phyloP scores from a whole-genome alignment of 129 eudicot genomes.

The Arctium lappa region DNA sequence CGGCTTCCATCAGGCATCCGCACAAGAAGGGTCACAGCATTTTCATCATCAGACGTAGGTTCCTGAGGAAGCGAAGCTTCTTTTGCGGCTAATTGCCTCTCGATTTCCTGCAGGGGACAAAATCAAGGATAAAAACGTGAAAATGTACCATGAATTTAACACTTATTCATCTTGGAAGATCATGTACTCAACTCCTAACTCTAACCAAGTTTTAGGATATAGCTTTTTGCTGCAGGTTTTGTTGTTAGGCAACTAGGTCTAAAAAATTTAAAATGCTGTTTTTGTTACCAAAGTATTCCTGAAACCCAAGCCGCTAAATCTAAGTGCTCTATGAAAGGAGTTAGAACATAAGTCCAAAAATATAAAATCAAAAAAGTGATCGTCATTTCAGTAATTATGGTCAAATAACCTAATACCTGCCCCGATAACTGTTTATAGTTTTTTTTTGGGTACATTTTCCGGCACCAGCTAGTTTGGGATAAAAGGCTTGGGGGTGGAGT shows the following conservation, averaged over 20 bases:
- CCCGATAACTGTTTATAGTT: not conserved
- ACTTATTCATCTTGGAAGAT: too few species aligned
- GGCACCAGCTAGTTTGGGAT: not conserved
- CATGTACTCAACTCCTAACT: too few species aligned
- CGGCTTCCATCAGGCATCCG: conserved; percentile 96
- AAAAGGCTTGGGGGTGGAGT: not conserved
- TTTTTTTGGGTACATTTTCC: not conserved
- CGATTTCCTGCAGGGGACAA: conserved; percentile 60
- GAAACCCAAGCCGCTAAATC: not conserved
- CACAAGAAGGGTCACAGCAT: conserved; percentile 87
- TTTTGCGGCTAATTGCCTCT: conserved; percentile 90
- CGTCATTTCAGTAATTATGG: not conserved
- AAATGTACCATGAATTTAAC: not conserved
- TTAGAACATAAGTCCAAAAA: not conserved
- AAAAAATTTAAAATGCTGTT: too few species aligned
- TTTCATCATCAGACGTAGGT: conserved; percentile 87
- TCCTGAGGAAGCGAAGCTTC: conserved; percentile 93
- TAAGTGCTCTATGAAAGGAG: not conserved
- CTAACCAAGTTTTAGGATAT: not conserved
- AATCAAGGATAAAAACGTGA: not conserved
- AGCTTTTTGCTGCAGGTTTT: not conserved
- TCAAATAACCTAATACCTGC: not conserved
- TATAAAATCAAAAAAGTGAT: not conserved
- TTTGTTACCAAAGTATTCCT: not conserved
- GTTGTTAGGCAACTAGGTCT: not conserved